Conservation (phyloP, 2,329 filamentous ascomycete species). For the Trichoderma arundinaceum region DNA sequence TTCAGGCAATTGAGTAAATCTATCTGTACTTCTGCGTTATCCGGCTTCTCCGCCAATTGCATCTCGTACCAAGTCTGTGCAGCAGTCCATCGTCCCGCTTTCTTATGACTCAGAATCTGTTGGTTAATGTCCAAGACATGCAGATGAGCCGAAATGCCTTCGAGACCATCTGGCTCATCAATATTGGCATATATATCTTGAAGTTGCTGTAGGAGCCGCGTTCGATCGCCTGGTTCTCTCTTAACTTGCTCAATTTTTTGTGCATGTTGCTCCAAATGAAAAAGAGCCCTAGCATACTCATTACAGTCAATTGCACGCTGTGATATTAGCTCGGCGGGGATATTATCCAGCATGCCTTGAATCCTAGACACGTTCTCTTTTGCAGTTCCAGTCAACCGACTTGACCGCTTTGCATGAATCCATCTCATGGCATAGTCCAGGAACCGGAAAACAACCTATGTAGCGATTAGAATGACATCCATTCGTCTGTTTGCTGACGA, state of each 20-base stretch:
- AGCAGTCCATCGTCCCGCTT: constrained; percentile 90
- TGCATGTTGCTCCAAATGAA: constrained; percentile 93
- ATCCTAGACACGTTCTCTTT: constrained; percentile 58
- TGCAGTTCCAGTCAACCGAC: constrained; percentile 45
- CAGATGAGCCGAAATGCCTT: constrained; percentile 88
- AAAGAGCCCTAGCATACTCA: constrained; percentile 88
- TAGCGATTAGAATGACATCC: constrained; percentile 34
- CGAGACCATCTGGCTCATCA: constrained; percentile 94
- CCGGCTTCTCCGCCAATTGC: constrained; percentile 78
- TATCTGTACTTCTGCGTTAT: constrained; percentile 77
- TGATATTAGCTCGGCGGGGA: constrained; percentile 77
- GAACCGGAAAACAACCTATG: constrained; percentile 82
- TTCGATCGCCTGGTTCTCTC: constrained; percentile 57
- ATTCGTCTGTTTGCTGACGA: neutral
- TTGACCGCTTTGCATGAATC: constrained; percentile 72
- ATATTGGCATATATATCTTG: constrained; percentile 97
- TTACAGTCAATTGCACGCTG: constrained; percentile 89
- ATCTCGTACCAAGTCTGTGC: constrained; percentile 98
- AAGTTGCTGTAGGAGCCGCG: constrained; percentile 74
- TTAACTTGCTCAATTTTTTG: constrained; percentile 54
- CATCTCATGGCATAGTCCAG: constrained; percentile 92
- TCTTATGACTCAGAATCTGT: constrained; percentile 89
- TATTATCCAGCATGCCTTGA: constrained; percentile 59
- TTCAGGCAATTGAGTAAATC: constrained; percentile 87
- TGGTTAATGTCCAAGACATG: constrained; percentile 89